These are phyloP conservation scores for Solanum pinnatisectum DNA, from an alignment of 257 asterid species.

Conservation along the genomic window DNA sequence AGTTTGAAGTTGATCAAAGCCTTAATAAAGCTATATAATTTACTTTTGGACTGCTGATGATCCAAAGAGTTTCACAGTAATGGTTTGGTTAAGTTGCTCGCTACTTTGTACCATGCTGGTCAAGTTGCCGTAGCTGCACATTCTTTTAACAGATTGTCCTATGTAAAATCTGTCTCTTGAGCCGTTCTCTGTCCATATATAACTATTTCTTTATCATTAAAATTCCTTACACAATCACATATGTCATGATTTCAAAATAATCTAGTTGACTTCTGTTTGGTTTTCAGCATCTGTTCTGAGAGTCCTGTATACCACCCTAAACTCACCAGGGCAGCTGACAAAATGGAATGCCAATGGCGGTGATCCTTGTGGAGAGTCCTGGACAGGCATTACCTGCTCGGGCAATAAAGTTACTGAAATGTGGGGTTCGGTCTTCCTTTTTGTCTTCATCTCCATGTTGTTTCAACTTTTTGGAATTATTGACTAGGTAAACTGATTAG, in stretches of 20 bases:
- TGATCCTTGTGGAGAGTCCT: constrained; percentile 72
- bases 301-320: constrained; percentile 47
- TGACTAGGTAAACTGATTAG: constrained; percentile 15
- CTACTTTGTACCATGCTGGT: not conserved
- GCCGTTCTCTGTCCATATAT: not conserved
- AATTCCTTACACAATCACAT: not conserved
- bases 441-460: constrained; percentile 1
- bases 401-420: constrained; percentile 63
- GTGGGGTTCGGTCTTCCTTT: constrained; percentile 11
- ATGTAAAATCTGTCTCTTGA: not conserved
- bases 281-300: constrained; percentile 51
- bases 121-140: not conserved
- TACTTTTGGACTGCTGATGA: not conserved
- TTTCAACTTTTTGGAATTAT: constrained; percentile 6
- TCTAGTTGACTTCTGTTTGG: not conserved
- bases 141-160: not conserved
- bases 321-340: constrained; percentile 51
- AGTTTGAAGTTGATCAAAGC: not conserved
- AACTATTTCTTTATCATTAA: not conserved
- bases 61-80: not conserved
- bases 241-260: not conserved
- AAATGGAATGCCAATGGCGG: constrained; percentile 67
- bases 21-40: not conserved
- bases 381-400: constrained; percentile 73
- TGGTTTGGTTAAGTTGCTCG: not conserved